These are phyloP conservation scores for Globomyces sp. DNA, from an alignment of 371 early-diverging fungal genomes.

Conservation along the genomic window DNA sequence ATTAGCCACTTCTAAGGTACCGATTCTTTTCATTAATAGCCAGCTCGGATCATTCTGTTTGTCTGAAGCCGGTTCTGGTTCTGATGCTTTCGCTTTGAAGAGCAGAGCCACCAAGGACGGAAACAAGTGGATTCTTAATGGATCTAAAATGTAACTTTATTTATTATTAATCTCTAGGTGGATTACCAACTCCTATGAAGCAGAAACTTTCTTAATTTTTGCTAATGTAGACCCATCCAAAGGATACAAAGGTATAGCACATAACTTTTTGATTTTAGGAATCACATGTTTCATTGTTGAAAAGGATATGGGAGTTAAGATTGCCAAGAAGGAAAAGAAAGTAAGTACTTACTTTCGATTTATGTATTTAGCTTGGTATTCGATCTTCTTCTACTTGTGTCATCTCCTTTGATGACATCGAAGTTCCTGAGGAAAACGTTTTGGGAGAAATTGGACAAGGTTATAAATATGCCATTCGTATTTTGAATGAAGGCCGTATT, in stretches of 20 bases:
- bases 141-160: conserved; percentile 29
- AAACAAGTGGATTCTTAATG: conserved; percentile 89
- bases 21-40: not conserved
- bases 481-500: conserved; percentile 96
- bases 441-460: conserved; percentile 95
- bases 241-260: conserved; percentile 84
- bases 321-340: conserved; percentile 96
- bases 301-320: conserved; percentile 86
- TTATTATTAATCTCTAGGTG: conserved; percentile 67
- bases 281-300: conserved; percentile 98
- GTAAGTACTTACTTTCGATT: not conserved
- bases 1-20: conserved; percentile 69
- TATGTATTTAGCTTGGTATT: conserved; percentile 75
- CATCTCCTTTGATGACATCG: conserved; percentile 89
- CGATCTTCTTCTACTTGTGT: conserved; percentile 95
- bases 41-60: conserved; percentile 93
- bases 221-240: conserved; percentile 93
- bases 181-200: conserved; percentile 62
- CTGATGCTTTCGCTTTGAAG: conserved; percentile 95
- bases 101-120: conserved; percentile 88
- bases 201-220: conserved; percentile 95
- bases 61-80: conserved; percentile 90
- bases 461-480: conserved; percentile 98
- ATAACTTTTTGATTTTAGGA: too few relatives aligned
- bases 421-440: conserved; percentile 85